Base-by-base conservation (phyloP, 192 early-diverging fungal species). In the Dispira simplex region DNA sequence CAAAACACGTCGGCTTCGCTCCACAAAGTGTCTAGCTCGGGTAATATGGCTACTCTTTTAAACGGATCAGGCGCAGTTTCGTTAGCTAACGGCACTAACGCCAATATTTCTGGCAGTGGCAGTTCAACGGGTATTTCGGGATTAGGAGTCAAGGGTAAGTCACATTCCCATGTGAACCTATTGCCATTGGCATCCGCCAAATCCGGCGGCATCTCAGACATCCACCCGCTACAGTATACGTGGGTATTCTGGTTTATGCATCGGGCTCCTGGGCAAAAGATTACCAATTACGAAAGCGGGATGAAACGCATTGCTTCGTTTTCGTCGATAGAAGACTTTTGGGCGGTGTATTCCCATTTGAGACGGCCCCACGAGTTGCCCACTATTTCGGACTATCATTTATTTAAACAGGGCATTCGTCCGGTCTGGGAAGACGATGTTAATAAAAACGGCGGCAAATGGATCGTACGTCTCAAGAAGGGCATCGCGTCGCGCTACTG, bases 191-290 rank as follows among this genome's bases (percentile, higher is more conserved):
- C 59, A n/a, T 32, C 18, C 4, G 59, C 44, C 44, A 62, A 44
- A 14, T 44, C 59, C 10, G 14, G 39, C n/a, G 16, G 44, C 32
- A 51, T 8, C 28, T 51, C 46, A 23, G 57, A 65, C 26, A 63
- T 62, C 11, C 89, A 90, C 55, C 82, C 86, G 46, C 75, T 95
- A 65, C 84, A 79, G 46, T 87, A 81, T 64, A 77, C 86, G 11
- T 95, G 92, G 92, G 85, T 90, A 27, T 91, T 92, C 73, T 95
- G 88, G 88, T 93, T 89, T 64, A 93, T 94, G 88, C 91, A 93
- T 77, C 86, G 92, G 39, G 77, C 84, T 39, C 90, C 91, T 1
- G 84, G 89, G 46, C 79, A 85, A 63, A 94, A 91, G 70, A 86
- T 92, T 59, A 66, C 78, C 69, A 85, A 93, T 77, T 97, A 97